Conservation (phyloP, 2,329 filamentous ascomycete species). For the Monilinia laxa region DNA sequence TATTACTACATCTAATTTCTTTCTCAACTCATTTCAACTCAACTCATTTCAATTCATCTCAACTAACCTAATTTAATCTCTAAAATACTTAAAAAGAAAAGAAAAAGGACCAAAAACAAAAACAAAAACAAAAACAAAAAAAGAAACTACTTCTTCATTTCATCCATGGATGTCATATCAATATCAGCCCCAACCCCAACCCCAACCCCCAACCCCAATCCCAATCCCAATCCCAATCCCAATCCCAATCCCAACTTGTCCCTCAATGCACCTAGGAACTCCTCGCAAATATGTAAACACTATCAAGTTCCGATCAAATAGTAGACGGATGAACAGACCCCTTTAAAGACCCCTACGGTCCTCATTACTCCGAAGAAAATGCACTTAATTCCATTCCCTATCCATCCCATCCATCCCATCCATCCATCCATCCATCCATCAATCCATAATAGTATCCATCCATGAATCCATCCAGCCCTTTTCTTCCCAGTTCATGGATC, state of each 20-base stretch:
- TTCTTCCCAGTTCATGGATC: neutral
- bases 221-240: neutral
- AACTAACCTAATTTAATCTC: neutral
- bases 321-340: neutral
- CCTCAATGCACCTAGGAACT: neutral
- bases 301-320: neutral
- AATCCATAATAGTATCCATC: neutral
- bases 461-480: slow-evolving; percentile 2
- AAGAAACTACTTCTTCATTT: neutral
- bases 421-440: neutral
- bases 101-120: no score
- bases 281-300: slow-evolving; percentile 16
- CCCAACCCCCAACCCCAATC: neutral
- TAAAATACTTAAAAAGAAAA: neutral
- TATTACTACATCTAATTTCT: no score
- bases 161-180: neutral
- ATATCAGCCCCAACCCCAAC: slow-evolving; percentile 8
- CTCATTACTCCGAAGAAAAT: slow-evolving; percentile 20
- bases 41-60: no score
- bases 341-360: neutral
- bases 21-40: no score
- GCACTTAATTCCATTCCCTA: slow-evolving; percentile 13
- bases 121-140: no score
- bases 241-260: neutral
- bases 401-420: slow-evolving; percentile 8